Percentiles rank a stretch among this genome's conserved stretches.
Evolutionary conservation across 108 stramenopile species (phyloP).

Genomic region (Skeletonema marinoi): DNA sequence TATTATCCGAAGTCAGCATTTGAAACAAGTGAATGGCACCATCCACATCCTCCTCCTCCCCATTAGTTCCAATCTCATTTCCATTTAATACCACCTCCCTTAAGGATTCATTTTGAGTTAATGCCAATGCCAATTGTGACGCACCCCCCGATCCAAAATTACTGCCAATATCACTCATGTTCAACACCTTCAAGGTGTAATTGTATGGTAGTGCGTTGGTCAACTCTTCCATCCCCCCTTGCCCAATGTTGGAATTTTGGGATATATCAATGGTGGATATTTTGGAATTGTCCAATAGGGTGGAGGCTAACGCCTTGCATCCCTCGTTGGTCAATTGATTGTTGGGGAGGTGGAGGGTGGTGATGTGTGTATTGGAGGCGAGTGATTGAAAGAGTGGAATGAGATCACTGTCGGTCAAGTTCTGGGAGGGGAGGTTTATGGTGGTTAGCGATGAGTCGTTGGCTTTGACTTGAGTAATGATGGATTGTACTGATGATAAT

Average conservation of each 20-base stretch:
- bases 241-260: constrained; percentile 17
- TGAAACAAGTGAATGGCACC: background rate
- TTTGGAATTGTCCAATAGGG: constrained; percentile 16
- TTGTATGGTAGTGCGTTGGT: constrained; percentile 14
- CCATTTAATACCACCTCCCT: background rate
- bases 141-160: too few relatives aligned
- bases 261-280: constrained; percentile 17
- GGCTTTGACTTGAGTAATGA: background rate
- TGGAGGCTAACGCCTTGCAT: constrained; percentile 16
- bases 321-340: constrained; percentile 36
- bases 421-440: constrained; percentile 8
- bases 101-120: background rate
- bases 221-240: constrained; percentile 14
- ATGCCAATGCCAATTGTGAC: background rate
- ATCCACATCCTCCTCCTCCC: background rate
- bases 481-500: background rate
- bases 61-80: background rate
- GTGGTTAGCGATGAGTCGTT: constrained; percentile 10
- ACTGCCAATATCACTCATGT: background rate
- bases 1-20: background rate
- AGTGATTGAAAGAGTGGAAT: constrained; percentile 25
- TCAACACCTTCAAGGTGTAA: background rate
- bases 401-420: constrained; percentile 17
- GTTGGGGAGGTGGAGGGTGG: constrained; percentile 3
- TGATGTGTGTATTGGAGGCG: constrained; percentile 10